Base-by-base conservation (phyloP, 1,139 yeast genomes). In the Candida neerlandica region DNA sequence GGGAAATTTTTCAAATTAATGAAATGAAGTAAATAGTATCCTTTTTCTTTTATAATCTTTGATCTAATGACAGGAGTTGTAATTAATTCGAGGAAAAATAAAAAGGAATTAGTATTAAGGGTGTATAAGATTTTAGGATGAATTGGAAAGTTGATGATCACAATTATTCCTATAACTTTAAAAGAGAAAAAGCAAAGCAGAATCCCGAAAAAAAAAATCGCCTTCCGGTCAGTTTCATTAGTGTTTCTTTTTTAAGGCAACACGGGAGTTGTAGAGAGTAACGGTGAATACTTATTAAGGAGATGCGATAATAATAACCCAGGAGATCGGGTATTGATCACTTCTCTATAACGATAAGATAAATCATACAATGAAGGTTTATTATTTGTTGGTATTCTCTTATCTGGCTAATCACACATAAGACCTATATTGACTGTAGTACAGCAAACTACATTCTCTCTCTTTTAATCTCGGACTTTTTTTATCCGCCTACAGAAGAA, bases 391-490 rank as follows among this genome's bases (percentile, higher is more conserved):
- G 27, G 33, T n/a, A 10, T 16, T 33, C 16, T 33, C 37, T 33
- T 33, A 16, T 33, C 37, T 33, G 5, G 18, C 37, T 10, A n/a
- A 33, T 33, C 19, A 33, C 34, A 30, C 37, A 33, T 29, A 12
- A 29, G 9, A 29, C 33, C 9, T 10, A 7, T 7, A 12, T 11
- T n/a, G n/a, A n/a, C n/a, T n/a, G n/a, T n/a, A 29, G 4, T 29
- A n/a, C 14, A 29, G 33, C 14, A 29, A 11, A 12, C 14, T 14
- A 29, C 33, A 29, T 29, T 32, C 15, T 27, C 30, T 27, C 30
- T 27, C 30, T 32, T 18, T 4, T 35, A 35, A 35, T 35, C 39
- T 35, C 39, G 39, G 39, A 35, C 39, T 35, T 35, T 35, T 18
- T 35, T 18, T 35, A 35, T 19, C 39, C 39, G 39, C 18, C 3